These are phyloP conservation scores for Cephaloascus albidus DNA, from an alignment of 805 yeast species.

Conservation along the genomic window DNA sequence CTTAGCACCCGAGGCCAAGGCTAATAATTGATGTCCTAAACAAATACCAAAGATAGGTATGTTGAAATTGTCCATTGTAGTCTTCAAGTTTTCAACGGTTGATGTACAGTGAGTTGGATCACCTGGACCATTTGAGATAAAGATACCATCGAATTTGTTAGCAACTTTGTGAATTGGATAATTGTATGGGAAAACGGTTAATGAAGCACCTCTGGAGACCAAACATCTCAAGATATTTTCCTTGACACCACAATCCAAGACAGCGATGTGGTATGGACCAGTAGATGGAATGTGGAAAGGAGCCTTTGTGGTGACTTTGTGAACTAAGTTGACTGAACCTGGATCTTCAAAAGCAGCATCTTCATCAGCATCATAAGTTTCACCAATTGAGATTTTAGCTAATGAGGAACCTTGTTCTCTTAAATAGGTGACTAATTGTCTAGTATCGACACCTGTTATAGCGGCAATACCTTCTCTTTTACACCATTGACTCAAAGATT, in stretches of 20 bases:
- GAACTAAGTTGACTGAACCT: constrained; percentile 80
- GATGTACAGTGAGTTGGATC: constrained; percentile 87
- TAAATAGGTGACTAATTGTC: constrained; percentile 84
- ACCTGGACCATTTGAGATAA: constrained; percentile 95
- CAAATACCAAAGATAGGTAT: constrained; percentile 97
- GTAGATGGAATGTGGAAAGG: constrained; percentile 81
- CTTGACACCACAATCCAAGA: constrained; percentile 96
- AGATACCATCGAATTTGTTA: constrained; percentile 86
- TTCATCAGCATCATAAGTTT: constrained; percentile 85
- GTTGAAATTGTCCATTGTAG: constrained; percentile 56
- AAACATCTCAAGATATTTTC: constrained; percentile 93
- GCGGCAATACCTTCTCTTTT: constrained; percentile 94
- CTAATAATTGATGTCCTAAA: constrained; percentile 93
- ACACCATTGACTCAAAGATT: constrained; percentile 93
- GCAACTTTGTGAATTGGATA: constrained; percentile 90
- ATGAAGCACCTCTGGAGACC: constrained; percentile 90
- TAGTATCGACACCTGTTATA: constrained; percentile 94
- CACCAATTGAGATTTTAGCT: constrained; percentile 84
- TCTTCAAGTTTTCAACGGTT: constrained; percentile 67
- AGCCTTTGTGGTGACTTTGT: constrained; percentile 88
- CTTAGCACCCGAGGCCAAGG: constrained; percentile 90
- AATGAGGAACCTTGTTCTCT: constrained; percentile 95
- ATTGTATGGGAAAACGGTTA: constrained; percentile 94
- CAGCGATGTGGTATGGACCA: constrained; percentile 71
- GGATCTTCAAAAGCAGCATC: constrained; percentile 91